These are phyloP conservation scores for Biancaea sappan DNA, from an alignment of 306 rosid genomes.

Conservation along the genomic window DNA sequence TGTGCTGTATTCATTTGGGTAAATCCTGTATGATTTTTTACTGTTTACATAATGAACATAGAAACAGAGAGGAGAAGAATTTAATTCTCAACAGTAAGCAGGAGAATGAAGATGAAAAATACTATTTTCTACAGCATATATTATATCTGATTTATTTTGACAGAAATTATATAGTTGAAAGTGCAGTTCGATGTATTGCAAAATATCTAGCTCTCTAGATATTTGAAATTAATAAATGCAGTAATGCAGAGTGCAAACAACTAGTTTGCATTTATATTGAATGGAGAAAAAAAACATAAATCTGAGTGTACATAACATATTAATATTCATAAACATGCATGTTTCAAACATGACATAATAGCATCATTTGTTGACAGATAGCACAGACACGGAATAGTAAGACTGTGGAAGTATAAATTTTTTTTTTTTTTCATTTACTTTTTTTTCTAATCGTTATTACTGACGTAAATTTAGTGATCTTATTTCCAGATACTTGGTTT, in stretches of 20 bases:
- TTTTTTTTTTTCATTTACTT: slow-evolving; percentile 23
- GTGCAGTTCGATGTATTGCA: background rate
- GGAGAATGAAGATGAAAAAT: background rate
- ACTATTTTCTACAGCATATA: background rate
- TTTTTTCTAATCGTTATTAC: slow-evolving; percentile 5
- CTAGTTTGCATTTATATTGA: slow-evolving; percentile 5
- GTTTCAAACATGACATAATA: background rate
- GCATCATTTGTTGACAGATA: slow-evolving; percentile 2
- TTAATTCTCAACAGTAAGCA: background rate
- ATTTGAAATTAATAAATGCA: background rate
- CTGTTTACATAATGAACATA: background rate
- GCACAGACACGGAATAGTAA: background rate
- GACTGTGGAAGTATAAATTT: slow-evolving; percentile 5
- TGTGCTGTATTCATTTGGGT: background rate
- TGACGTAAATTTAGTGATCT: slow-evolving; percentile 30
- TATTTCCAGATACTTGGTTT: slow-evolving; percentile 77
- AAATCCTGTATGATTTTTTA: background rate
- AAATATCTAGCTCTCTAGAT: background rate
- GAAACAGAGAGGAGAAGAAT: background rate
- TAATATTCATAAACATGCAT: background rate
- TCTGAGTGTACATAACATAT: slow-evolving; percentile 15
- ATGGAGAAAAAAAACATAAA: background rate
- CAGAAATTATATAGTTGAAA: background rate
- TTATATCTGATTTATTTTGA: background rate
- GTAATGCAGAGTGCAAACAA: background rate